Evolutionary conservation across 768 basidiomycete species (phyloP), one percentile per base, ranked within the genome.

Genomic region (Lentinus brumalis): DNA sequence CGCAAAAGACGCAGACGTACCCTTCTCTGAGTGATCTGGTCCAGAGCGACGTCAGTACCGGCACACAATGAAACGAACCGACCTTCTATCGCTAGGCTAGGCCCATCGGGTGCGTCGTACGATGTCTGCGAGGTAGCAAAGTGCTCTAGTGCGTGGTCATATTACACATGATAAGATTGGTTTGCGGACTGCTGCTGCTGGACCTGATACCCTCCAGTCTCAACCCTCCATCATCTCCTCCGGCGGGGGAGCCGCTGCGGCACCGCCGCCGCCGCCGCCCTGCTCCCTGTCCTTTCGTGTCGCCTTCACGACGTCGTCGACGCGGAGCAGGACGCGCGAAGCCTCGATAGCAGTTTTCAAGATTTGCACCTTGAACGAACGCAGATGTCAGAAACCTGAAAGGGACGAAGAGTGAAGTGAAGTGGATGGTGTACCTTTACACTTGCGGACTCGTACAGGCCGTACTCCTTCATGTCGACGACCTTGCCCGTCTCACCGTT

Each of bases 331-430:
- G 80, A 96, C 89, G 10, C 94, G 91, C 0, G 96, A 90, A 53
- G 92, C 93, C 87, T 99, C 95, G 68, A 98, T 89, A 16, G 97
- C 96, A 8, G 96, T 99, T 83, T 98, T 98, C 71, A 96, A 78
- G 9, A 88, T 98, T 81, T 98, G 96, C 39, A 96, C 89, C 90
- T 89, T 64, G 1, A 26, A 55, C 18, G 12, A 52, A 44, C 15
- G 50, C 14, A 47, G 45, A 30, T 40, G 16, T 15, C n/a, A 54
- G 16, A n/a, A 41, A 18, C 9, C 6, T 54, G 46, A 18, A 29
- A 21, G 12, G 14, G 29, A 35, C 7, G 35, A 1, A 35, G 35
- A 35, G 35, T 35, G 35, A 35, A 11, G 31, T 15, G 16, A 35
- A 29, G 31, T 14, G 53, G 42, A 14, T 6, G 29, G 60, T 59